These are phyloP conservation scores for Phytophthora megakarya DNA, from an alignment of 352 stramenopile species.

Conservation along the genomic window DNA sequence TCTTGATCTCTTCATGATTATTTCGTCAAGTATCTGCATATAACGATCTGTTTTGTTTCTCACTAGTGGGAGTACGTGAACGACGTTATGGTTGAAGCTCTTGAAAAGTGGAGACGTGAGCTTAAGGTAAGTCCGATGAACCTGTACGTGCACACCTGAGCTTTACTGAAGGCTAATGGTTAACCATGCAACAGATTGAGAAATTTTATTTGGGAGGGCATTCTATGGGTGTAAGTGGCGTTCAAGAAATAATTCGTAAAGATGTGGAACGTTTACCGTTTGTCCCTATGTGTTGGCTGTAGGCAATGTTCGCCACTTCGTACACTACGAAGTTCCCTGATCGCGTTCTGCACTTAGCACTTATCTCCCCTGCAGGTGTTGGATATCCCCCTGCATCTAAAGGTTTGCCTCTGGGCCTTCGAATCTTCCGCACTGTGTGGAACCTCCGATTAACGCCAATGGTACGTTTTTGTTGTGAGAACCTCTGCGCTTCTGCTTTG, in stretches of 20 bases:
- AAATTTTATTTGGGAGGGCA: slow-evolving; percentile 65
- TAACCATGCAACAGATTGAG: slow-evolving; percentile 40
- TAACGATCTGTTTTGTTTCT: too few species aligned
- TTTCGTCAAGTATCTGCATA: background rate
- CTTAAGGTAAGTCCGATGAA: slow-evolving; percentile 46
- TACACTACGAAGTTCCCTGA: slow-evolving; percentile 54
- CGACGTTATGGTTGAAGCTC: slow-evolving; percentile 56
- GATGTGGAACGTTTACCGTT: background rate
- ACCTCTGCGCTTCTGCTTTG: background rate
- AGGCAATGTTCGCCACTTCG: slow-evolving; percentile 67
- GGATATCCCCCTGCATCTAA: slow-evolving; percentile 40
- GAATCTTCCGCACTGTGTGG: slow-evolving; percentile 58
- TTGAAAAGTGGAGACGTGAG: slow-evolving; percentile 71
- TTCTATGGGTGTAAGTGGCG: slow-evolving; percentile 57
- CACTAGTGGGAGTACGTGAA: slow-evolving; percentile 64
- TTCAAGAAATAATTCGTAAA: background rate
- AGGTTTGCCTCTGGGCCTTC: slow-evolving; percentile 39
- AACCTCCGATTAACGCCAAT: slow-evolving; percentile 59
- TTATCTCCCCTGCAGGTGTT: slow-evolving; percentile 70
- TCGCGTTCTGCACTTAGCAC: slow-evolving; percentile 55
- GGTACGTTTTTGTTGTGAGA: slow-evolving; percentile 25
- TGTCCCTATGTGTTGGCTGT: slow-evolving; percentile 3
- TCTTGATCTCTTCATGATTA: background rate
- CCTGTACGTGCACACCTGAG: too few species aligned
- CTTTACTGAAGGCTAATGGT: background rate